Base-by-base conservation (phyloP, 1,284 basidiomycete species). In the Wallemia mellicola region DNA sequence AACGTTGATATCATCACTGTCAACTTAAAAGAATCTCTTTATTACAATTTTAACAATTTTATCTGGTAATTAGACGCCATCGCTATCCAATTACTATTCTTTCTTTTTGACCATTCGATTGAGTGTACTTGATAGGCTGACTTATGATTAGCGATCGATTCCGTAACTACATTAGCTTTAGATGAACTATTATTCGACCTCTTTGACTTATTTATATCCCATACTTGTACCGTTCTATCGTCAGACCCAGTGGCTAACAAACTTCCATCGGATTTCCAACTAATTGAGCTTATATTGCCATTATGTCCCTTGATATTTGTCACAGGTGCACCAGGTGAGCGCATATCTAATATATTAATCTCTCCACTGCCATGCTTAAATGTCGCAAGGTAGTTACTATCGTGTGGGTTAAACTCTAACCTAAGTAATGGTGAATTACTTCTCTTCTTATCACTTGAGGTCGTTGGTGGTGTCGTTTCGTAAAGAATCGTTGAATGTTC, bases 401-500 rank as follows among this genome's bases (percentile, higher is more conserved):
- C 83, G 1, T 79, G 75, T 0, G 86, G 86, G 65, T 87, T 86
- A 72, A 88, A 89, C 27, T 81, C 82, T 61, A 89, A 83, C 30
- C 86, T 74, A 5, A 89, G 73, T 33, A 94, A 73, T 0, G 88
- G 83, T 1, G 84, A 32, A 80, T 1, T 85, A 83, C 1, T 66
- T 63, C 27, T 67, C 63, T 58, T 66, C 14, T 79, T 77, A 76
- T 73, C 1, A 76, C 67, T 14, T 17, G 76, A 19, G 76, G 75
- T 2, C 28, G 66, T 48, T 7, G 69, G 66, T 0, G 66, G 64
- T 1, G 86, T 82, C 0, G 89, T 89, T 73, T 98, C 94, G 70
- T 96, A 99, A 56, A 98, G 76, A 26, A 61, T 99, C 1, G 94
- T 99, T 7, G 89, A 95, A 71, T 98, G 94, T 69, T 98, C 94